Evolutionary conservation across 352 stramenopile genomes (phyloP).

Genomic region (Lagenidium sp.): DNA sequence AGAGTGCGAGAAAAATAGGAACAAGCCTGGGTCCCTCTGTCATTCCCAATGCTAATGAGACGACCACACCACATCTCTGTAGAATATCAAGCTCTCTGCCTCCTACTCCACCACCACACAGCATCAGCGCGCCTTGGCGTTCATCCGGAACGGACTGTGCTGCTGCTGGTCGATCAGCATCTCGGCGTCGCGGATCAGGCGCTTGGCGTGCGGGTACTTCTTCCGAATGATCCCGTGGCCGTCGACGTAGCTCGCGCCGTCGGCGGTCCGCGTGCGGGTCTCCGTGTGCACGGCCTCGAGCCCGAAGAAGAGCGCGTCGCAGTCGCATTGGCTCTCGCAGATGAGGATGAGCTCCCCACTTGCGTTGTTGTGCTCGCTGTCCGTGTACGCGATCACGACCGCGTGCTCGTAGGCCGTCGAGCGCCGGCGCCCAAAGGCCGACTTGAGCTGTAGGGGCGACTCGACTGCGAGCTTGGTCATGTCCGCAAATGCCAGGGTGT

Average conservation of each 20-base stretch:
- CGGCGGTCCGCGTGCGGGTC: conserved; percentile 20
- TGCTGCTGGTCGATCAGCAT: conserved; percentile 29
- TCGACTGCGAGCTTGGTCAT: conserved; percentile 29
- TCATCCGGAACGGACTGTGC: conserved; percentile 15
- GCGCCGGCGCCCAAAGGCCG: conserved; percentile 13
- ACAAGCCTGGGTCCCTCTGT: no score
- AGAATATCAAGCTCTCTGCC: no score
- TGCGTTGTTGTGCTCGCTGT: conserved; percentile 1
- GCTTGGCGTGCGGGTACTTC: conserved; percentile 53
- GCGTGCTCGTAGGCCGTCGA: conserved; percentile 18
- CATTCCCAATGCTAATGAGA: no score
- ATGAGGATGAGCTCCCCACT: conserved; percentile 42
- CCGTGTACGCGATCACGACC: conserved; percentile 28
- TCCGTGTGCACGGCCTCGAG: conserved; percentile 39
- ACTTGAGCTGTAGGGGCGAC: conserved; percentile 30
- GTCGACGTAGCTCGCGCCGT: conserved; percentile 51
- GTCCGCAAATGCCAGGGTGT: conserved; percentile 37
- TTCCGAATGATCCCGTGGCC: conserved; percentile 51
- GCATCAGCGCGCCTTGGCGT: not conserved
- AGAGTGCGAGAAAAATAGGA: no score
- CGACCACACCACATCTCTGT: no score
- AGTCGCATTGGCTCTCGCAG: conserved; percentile 50
- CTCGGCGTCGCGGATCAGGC: conserved; percentile 37
- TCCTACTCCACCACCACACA: no score
- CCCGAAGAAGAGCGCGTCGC: conserved; percentile 43